Evolutionary conservation across 768 basidiomycete species (phyloP).

Genomic region (Agrocybe pediades): DNA sequence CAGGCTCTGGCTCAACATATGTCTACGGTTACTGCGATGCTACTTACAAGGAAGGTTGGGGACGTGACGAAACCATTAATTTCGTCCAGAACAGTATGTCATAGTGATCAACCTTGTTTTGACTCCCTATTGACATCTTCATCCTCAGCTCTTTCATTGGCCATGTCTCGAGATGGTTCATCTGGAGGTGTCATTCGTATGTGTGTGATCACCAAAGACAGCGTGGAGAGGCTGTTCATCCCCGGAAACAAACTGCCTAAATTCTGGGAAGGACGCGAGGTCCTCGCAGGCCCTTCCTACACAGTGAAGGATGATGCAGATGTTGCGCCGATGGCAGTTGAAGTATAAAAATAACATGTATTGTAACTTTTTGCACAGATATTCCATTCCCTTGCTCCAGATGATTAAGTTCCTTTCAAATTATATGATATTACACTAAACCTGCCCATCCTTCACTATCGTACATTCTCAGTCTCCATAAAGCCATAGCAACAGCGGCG

Average conservation of each 20-base stretch:
- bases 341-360: constrained; percentile 32
- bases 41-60: constrained; percentile 94
- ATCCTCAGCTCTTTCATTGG: constrained; percentile 80
- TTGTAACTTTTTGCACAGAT: not conserved
- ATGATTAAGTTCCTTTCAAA: not conserved
- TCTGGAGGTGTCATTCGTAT: constrained; percentile 97
- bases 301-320: constrained; percentile 30
- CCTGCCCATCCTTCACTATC: constrained; percentile 54
- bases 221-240: constrained; percentile 90
- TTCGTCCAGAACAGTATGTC: constrained; percentile 94
- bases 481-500: constrained; percentile 64
- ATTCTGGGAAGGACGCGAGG: constrained; percentile 88
- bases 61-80: constrained; percentile 83
- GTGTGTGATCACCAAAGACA: constrained; percentile 93
- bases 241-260: constrained; percentile 87
- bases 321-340: constrained; percentile 48
- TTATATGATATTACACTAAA: not conserved
- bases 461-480: constrained; percentile 84
- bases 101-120: constrained; percentile 2
- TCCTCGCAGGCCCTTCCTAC: constrained; percentile 44
- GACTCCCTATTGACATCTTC: constrained; percentile 3
- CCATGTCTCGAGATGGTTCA: constrained; percentile 97
- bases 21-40: constrained; percentile 99
- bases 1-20: constrained; percentile 95
- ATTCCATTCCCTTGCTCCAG: not conserved